phyloP scores from a whole-genome alignment of 441 rosid species.

The Mallotus repandus region DNA sequence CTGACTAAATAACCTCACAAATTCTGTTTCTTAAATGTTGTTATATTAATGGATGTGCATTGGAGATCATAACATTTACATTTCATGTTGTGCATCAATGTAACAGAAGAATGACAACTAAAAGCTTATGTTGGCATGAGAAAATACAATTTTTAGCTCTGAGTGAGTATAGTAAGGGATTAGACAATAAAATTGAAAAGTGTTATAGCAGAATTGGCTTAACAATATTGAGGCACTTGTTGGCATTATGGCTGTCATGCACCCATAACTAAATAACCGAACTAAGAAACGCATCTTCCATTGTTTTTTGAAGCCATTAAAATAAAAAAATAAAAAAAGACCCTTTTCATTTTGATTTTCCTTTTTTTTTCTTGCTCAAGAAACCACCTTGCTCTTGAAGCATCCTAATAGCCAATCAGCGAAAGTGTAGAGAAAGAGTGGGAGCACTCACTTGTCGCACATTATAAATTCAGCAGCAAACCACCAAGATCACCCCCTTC shows the following conservation, averaged over 20 bases:
- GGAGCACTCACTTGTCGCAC: not conserved
- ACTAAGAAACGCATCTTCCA: constrained; percentile 40
- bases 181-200: not conserved
- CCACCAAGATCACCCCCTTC: constrained; percentile 17
- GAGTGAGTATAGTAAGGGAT: not conserved
- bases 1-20: no score
- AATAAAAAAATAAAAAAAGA: no score
- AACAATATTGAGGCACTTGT: not conserved
- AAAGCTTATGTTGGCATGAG: not conserved
- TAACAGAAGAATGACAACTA: not conserved
- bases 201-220: not conserved
- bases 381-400: constrained; percentile 26
- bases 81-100: not conserved
- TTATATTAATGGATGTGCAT: not conserved
- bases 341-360: not conserved
- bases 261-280: constrained; percentile 29
- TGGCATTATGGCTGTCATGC: not conserved
- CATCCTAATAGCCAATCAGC: constrained; percentile 21
- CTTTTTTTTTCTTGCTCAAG: not conserved
- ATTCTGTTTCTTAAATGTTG: not conserved
- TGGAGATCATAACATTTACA: not conserved
- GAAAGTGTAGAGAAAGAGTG: not conserved
- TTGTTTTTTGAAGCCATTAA: not conserved
- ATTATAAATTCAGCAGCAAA: constrained; percentile 19
- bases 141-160: not conserved